A percentile compares a stretch with the other conserved stretches of the same genome.
phyloP scores from a whole-genome alignment of 176 grass and related monocot genomes.

The Phyllostachys edulis region DNA sequence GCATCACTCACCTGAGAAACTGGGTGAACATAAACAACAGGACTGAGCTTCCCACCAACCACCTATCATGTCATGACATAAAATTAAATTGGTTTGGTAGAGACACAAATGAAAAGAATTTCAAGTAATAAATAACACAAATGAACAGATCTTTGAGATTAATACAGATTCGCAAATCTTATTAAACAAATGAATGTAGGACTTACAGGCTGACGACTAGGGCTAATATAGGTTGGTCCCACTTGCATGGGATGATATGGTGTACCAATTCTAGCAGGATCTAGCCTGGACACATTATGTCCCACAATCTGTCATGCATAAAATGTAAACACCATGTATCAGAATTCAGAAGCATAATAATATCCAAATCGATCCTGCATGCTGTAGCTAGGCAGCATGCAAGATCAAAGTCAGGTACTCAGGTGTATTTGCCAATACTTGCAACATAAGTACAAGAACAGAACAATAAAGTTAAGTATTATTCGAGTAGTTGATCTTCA shows the following conservation, averaged over 20 bases:
- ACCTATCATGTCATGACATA: slow-evolving; percentile 43
- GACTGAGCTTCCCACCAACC: slow-evolving; percentile 42
- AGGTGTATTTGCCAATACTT: not conserved
- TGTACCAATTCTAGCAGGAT: slow-evolving; percentile 48
- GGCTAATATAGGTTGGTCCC: slow-evolving; percentile 41
- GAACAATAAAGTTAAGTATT: not conserved
- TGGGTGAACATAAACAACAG: slow-evolving; percentile 59
- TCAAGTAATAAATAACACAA: not conserved
- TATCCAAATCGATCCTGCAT: not conserved
- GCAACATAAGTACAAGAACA: slow-evolving; percentile 7
- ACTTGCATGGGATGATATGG: slow-evolving; percentile 59
- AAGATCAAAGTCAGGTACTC: not conserved
- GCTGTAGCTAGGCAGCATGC: not conserved
- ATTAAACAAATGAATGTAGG: not conserved
- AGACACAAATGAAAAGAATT: not conserved
- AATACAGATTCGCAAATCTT: not conserved
- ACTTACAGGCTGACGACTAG: slow-evolving; percentile 53
- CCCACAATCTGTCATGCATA: slow-evolving; percentile 44
- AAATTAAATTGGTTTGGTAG: not conserved
- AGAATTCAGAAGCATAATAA: slow-evolving; percentile 33
- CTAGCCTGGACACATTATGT: slow-evolving; percentile 38
- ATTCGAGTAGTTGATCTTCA: not conserved
- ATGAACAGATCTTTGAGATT: not conserved
- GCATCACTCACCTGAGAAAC: slow-evolving; percentile 51
- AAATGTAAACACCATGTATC: slow-evolving; percentile 2